phyloP scores from a whole-genome alignment of 768 basidiomycete genomes.

The Lyophyllum atratum region DNA sequence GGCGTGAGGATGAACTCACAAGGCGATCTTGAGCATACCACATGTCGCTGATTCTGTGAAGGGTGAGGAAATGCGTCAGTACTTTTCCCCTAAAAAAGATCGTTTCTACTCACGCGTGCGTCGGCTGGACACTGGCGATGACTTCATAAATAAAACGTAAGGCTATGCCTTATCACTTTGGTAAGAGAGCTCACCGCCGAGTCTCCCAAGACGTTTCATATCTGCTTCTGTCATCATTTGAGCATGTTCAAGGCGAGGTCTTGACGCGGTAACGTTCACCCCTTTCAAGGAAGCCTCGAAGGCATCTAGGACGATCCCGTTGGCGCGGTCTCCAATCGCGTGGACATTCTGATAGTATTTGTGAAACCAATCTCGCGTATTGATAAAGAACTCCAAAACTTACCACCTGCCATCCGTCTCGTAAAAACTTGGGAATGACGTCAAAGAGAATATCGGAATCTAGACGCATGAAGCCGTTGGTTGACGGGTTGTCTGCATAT shows the following conservation, averaged over 20 bases:
- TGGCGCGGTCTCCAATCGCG: conserved; percentile 87
- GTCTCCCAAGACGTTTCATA: conserved; percentile 71
- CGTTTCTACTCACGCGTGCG: conserved; percentile 67
- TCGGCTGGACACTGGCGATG: conserved; percentile 89
- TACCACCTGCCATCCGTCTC: conserved; percentile 91
- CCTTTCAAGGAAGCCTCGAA: conserved; percentile 72
- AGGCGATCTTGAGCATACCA: conserved; percentile 84
- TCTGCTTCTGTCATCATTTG: conserved; percentile 82
- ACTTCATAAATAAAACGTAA: conserved; percentile 46
- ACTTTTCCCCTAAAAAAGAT: not conserved
- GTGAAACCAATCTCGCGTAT: not conserved
- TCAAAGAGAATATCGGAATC: conserved; percentile 60
- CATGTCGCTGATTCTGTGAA: conserved; percentile 77
- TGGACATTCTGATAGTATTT: conserved; percentile 68
- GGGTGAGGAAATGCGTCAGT: too few species aligned
- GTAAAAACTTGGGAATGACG: conserved; percentile 68
- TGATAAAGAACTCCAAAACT: conserved; percentile 26
- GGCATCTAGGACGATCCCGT: conserved; percentile 78
- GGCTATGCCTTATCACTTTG: not conserved
- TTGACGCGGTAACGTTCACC: conserved; percentile 60
- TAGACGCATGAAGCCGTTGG: conserved; percentile 78
- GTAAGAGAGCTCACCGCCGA: conserved; percentile 62
- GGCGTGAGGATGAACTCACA: conserved; percentile 39
- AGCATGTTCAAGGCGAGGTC: conserved; percentile 89
- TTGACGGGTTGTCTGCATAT: conserved; percentile 77